Conservation (phyloP, 1,284 basidiomycete species). For the Irpex sp. region DNA sequence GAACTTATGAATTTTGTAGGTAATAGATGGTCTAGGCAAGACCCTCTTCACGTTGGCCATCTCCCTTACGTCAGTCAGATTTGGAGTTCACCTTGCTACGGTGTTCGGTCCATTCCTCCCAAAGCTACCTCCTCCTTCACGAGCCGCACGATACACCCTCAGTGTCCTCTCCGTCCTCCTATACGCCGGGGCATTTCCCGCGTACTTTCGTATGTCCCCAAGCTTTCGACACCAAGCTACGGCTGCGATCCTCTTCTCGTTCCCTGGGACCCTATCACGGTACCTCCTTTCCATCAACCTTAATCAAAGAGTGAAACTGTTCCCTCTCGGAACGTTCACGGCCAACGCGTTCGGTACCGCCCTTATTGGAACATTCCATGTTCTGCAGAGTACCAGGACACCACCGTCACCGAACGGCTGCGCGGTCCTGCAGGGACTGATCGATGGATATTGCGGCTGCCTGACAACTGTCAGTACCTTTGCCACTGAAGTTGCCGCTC, state of each 20-base stretch:
- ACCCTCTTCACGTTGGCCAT: constrained; percentile 75
- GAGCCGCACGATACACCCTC: constrained; percentile 39
- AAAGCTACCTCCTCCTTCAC: constrained; percentile 11
- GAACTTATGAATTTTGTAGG: constrained; percentile 38
- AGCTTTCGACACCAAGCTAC: constrained; percentile 75
- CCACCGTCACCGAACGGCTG: constrained; percentile 53
- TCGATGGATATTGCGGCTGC: constrained; percentile 93
- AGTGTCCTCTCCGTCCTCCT: constrained; percentile 45
- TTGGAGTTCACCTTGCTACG: constrained; percentile 52
- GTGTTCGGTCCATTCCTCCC: constrained; percentile 37
- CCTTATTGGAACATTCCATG: constrained; percentile 66
- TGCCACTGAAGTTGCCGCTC: constrained; percentile 68
- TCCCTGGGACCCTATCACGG: constrained; percentile 83
- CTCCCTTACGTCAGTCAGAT: constrained; percentile 57
- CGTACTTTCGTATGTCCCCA: constrained; percentile 73
- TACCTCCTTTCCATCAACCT: constrained; percentile 73
- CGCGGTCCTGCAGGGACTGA: constrained; percentile 71
- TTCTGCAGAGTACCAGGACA: constrained; percentile 53
- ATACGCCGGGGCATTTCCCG: constrained; percentile 65
- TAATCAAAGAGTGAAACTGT: constrained; percentile 56
- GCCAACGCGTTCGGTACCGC: constrained; percentile 84
- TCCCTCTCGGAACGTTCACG: constrained; percentile 85
- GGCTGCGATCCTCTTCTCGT: constrained; percentile 86
- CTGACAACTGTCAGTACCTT: constrained; percentile 95
- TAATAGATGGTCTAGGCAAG: constrained; percentile 81